Evolutionary conservation across 2,329 filamentous ascomycete species (phyloP).

Genomic region (Penicillium sp.): DNA sequence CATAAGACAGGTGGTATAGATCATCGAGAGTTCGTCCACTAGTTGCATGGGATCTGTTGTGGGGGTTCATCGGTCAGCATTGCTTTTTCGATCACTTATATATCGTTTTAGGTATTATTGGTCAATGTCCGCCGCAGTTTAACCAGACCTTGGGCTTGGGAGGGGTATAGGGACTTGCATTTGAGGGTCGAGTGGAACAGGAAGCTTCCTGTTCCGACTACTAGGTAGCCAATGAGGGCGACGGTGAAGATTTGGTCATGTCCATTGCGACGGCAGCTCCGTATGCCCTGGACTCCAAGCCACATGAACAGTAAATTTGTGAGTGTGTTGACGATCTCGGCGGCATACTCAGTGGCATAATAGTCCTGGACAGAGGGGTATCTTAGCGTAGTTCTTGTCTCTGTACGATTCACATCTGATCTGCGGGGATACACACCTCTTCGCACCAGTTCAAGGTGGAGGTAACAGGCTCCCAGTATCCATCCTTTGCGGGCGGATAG

Average conservation of each 20-base stretch:
- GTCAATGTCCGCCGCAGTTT: neutral
- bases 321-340: slow-evolving; percentile 75
- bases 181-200: slow-evolving; percentile 65
- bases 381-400: neutral
- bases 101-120: neutral
- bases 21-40: slow-evolving; percentile 70
- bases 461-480: slow-evolving; percentile 69
- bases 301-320: slow-evolving; percentile 82
- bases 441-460: slow-evolving; percentile 78
- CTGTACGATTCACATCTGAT: neutral
- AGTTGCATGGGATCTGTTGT: slow-evolving; percentile 66
- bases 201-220: slow-evolving; percentile 63
- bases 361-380: slow-evolving; percentile 58
- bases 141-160: neutral
- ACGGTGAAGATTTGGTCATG: slow-evolving; percentile 77
- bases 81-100: neutral
- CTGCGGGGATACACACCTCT: slow-evolving; percentile 54
- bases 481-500: slow-evolving; percentile 51
- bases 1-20: slow-evolving; percentile 70
- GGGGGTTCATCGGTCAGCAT: slow-evolving; percentile 21
- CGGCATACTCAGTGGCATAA: slow-evolving; percentile 71
- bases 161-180: slow-evolving; percentile 44
- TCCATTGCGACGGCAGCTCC: slow-evolving; percentile 67
- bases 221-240: slow-evolving; percentile 60
- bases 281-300: slow-evolving; percentile 72